Base-by-base conservation (phyloP, 495 filamentous ascomycete genomes). In the Tuber borchii region DNA sequence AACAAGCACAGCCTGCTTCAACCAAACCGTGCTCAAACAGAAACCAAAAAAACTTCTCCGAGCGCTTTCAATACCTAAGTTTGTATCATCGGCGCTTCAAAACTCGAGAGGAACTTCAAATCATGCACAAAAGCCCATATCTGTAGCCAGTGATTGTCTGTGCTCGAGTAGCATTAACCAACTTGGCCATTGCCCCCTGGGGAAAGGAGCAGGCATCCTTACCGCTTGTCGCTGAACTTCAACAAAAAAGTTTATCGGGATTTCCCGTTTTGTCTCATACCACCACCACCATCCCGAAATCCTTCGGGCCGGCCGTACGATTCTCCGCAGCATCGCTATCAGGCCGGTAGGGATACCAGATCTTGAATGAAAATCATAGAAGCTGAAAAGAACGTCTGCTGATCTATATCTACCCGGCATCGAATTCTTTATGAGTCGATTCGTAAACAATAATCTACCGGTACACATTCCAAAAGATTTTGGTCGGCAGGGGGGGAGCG, bases 371-470 rank as follows among this genome's bases (percentile, higher is more conserved):
- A 19, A 65, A 65, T 65, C 56, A 34, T 65, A 16, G 56, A 65
- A 65, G 56, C 56, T 65, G 56, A 65, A 65, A 65, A 65, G 56
- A 65, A 65, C 26, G 26, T 34, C 56, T 34, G 56, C 56, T 65
- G 56, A 65, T 65, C 56, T 34, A 65, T 65, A 34, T 65, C 56
- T 65, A 65, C 56, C 56, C 26, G 56, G 31, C 56, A 65, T 65
- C 26, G 26, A 19, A 65, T 65, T 17, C 26, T 65, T 34, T 19
- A 2, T 65, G 56, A 34, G 56, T 65, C 56, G 56, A 65, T 34
- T 34, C 26, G 26, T 65, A 65, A 14, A 65, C 17, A 34, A 19
- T 65, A 26, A 26, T 61, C n/a, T 61, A 61, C 51, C 22, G 48
- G 51, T 61, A 26, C 51, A n/a, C 22, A 26, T 1, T 19, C 31